Percentiles rank a stretch among this genome's conserved stretches.
These are phyloP conservation scores for Pelargonium citronellum DNA, from an alignment of 441 rosid species.

Conservation along the genomic window DNA sequence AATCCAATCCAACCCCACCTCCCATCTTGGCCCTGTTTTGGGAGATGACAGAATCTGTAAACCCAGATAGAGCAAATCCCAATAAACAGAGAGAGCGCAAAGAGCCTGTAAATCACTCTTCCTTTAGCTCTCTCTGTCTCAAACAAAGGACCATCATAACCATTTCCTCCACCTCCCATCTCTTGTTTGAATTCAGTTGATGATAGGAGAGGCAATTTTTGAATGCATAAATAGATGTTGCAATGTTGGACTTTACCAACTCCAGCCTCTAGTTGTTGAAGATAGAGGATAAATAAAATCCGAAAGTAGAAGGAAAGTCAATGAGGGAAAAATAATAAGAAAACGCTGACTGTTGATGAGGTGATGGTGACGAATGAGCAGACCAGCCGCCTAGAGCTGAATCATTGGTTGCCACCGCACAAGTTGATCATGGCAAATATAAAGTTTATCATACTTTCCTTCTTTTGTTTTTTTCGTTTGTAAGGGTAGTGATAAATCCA, in stretches of 20 bases:
- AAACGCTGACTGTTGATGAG: too few species aligned
- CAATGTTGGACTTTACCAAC: neutral
- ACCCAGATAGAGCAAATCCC: conserved; percentile 30
- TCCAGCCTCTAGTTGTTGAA: too few species aligned
- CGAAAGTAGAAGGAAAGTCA: too few species aligned
- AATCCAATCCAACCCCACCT: conserved; percentile 46
- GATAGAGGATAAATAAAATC: too few species aligned
- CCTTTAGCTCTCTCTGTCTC: conserved; percentile 34
- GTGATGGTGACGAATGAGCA: too few species aligned
- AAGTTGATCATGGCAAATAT: too few species aligned
- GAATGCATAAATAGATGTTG: neutral
- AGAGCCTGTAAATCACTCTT: conserved; percentile 22
- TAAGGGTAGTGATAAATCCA: too few species aligned
- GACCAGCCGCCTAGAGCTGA: too few species aligned
- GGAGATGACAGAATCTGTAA: conserved; percentile 32
- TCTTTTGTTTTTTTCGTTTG: too few species aligned
- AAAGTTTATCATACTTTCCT: too few species aligned
- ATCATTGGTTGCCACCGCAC: too few species aligned
- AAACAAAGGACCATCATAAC: conserved; percentile 26
- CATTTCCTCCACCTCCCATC: neutral
- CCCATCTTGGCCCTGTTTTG: conserved; percentile 25
- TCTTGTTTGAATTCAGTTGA: neutral
- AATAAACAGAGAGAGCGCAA: conserved; percentile 32
- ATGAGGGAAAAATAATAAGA: too few species aligned
- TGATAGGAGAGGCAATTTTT: neutral